Evolutionary conservation across 192 early-diverging fungal species (phyloP).

Genomic region (Mortierella alpina): DNA sequence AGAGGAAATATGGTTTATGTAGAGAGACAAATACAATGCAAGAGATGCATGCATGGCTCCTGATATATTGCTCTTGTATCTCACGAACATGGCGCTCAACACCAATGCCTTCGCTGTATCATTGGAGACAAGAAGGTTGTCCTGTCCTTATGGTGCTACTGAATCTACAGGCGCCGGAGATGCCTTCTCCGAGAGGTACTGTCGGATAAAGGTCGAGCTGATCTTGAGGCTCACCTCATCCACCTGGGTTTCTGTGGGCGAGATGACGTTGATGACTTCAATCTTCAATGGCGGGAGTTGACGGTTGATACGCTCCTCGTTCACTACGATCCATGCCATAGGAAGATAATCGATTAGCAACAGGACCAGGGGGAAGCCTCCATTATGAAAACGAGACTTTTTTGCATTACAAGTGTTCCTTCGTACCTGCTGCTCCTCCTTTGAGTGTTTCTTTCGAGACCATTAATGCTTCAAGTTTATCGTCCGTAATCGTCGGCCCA

Average conservation of each 20-base stretch:
- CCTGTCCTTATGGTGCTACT: neutral
- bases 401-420: too few relatives aligned
- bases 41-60: neutral
- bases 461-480: conserved; percentile 81
- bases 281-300: conserved; percentile 68
- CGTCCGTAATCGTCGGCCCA: conserved; percentile 85
- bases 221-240: conserved; percentile 70
- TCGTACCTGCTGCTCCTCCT: conserved; percentile 78
- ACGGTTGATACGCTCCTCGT: conserved; percentile 72
- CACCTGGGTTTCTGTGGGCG: conserved; percentile 50
- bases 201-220: conserved; percentile 82
- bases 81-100: too few relatives aligned
- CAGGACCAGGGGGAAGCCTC: too few relatives aligned
- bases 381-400: too few relatives aligned
- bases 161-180: too few relatives aligned
- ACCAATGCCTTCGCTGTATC: too few relatives aligned
- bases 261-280: conserved; percentile 78
- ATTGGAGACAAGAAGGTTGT: neutral
- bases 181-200: conserved; percentile 55
- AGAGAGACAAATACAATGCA: neutral
- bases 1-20: neutral
- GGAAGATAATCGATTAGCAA: neutral
- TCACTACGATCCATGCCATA: conserved; percentile 64
- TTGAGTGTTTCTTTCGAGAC: conserved; percentile 83
- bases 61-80: too few relatives aligned